Base-by-base conservation (phyloP, 441 rosid genomes). In the Pelargonium citronellum region DNA sequence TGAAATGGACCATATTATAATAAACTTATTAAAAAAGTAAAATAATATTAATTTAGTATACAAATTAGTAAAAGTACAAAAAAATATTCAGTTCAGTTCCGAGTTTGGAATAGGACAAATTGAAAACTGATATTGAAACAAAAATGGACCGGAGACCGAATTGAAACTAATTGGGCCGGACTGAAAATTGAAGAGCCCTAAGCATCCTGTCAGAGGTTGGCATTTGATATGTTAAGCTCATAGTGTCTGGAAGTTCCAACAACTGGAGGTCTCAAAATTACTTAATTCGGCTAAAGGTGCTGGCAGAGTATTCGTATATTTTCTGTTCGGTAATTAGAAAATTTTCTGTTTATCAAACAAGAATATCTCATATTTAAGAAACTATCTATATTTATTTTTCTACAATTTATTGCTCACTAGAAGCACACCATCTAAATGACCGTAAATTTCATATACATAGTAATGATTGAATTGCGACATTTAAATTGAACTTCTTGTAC, bases 201-300 rank as follows among this genome's bases (percentile, higher is more conserved):
- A 37, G 41, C 37, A 60, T 60, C 64, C 12, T 60, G 64, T 20
- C 41, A 22, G 34, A 60, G 37, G n/a, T 60, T 60, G 30, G 34
- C 64, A 60, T 20, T 20, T 60, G 11, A 20, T 60, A 22, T 60
- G 64, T 11, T 30, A 60, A 60, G 11, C 15, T 60, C 20, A 58
- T 60, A 22, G 64, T 60, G 24, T 22, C 13, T 60, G 64, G 24
- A 60, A 60, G 64, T 60, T 60, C 24, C 7, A 60, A 60, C 34
- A 60, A 60, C 64, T 22, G 64, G 34, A 60, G 64, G 13, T 20
- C 5, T 60, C 7, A 60, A 22, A 27, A 60, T 60, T 60, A 20
- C 37, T 60, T 58, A 58, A 2, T 60, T 60, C 64, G 20, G 64
- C 7, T 60, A 8, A 60, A 60, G 64, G 3, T 60, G 64, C 64